A percentile compares a stretch with the other conserved stretches of the same genome.
Evolutionary conservation across 2,329 filamentous ascomycete species (phyloP).

Genomic region (Cercospora sp.): DNA sequence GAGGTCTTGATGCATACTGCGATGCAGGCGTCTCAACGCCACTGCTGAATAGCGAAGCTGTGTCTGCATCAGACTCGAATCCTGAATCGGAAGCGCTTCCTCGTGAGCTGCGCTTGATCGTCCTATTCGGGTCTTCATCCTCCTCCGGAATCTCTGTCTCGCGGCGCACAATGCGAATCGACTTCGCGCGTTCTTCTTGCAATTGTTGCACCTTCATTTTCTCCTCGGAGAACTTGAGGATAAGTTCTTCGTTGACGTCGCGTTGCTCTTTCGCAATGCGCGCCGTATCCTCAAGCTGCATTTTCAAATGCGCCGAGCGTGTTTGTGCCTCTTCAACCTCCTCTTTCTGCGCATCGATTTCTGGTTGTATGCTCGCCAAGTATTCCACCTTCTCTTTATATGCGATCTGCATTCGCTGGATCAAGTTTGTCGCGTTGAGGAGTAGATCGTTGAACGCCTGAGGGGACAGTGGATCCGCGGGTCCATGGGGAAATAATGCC

Average conservation of each 20-base stretch:
- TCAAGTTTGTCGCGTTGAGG: conserved; percentile 56
- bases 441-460: conserved; percentile 60
- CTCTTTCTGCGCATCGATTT: conserved; percentile 60
- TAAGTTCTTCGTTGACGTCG: conserved; percentile 55
- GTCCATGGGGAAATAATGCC: conserved; percentile 56
- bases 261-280: conserved; percentile 58
- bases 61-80: conserved; percentile 60
- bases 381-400: conserved; percentile 56
- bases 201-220: conserved; percentile 43
- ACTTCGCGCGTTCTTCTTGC: conserved; percentile 32
- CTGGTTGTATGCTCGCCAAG: conserved; percentile 54
- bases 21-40: conserved; percentile 40
- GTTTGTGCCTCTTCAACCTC: conserved; percentile 63
- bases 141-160: conserved; percentile 23
- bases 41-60: conserved; percentile 52
- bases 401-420: conserved; percentile 57
- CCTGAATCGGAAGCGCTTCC: conserved; percentile 55
- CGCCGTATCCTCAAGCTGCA: conserved; percentile 62
- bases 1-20: conserved; percentile 22
- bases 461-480: conserved; percentile 51
- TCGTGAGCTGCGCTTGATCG: conserved; percentile 33
- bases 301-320: conserved; percentile 58
- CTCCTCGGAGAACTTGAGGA: conserved; percentile 51
- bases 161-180: conserved; percentile 27
- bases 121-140: conserved; percentile 27